Evolutionary conservation across 441 rosid genomes (phyloP).

Genomic region (Codiaeum variegatum): DNA sequence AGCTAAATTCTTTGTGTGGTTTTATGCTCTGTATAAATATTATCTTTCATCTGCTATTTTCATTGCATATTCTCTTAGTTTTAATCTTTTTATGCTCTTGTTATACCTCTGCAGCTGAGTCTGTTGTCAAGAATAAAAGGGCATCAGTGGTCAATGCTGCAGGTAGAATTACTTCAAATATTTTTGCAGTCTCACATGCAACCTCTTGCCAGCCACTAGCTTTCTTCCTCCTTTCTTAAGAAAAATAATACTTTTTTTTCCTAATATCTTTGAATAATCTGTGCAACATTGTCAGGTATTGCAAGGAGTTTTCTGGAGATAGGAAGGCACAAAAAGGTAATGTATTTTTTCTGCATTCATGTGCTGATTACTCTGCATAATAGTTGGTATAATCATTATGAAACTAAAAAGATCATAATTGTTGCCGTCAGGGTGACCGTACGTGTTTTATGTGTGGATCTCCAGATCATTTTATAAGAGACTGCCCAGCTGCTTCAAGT

Average conservation of each 20-base stretch:
- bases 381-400: background rate
- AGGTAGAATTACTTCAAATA: constrained; percentile 26
- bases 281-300: constrained; percentile 28
- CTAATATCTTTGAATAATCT: constrained; percentile 6
- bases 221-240: background rate
- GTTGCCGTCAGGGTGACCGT: constrained; percentile 36
- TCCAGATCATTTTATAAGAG: constrained; percentile 46
- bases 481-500: constrained; percentile 40
- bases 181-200: background rate
- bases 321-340: constrained; percentile 42
- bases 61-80: background rate
- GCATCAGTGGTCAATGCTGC: constrained; percentile 24
- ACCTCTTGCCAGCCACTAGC: background rate
- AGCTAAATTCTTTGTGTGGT: constrained; percentile 6
- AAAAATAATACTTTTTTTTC: constrained; percentile 6
- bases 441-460: constrained; percentile 53
- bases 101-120: constrained; percentile 30
- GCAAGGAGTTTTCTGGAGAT: constrained; percentile 29
- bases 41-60: background rate
- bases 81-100: constrained; percentile 13
- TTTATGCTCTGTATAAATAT: background rate
- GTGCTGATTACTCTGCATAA: background rate
- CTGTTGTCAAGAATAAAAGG: constrained; percentile 26
- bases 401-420: background rate
- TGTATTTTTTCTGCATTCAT: constrained; percentile 8